phyloP scores from a whole-genome alignment of 225 moss, liverwort and hornwort genomes.

The Asterella californica region DNA sequence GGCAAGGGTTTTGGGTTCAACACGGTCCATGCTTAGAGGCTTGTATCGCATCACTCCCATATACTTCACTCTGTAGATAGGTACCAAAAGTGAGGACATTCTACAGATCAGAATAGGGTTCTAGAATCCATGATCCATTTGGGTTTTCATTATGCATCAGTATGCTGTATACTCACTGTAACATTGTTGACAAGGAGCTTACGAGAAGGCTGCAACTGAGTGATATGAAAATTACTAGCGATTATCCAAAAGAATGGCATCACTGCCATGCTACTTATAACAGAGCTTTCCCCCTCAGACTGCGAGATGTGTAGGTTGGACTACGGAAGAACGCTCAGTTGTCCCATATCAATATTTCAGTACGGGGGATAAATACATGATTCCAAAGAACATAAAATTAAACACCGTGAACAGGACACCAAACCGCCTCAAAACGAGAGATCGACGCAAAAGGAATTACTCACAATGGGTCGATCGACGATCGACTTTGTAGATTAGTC shows the following conservation, averaged over 20 bases:
- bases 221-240: not conserved
- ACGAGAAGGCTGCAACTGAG: not conserved
- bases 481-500: too few species aligned
- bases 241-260: not conserved
- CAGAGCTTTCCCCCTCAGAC: not conserved
- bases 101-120: not conserved
- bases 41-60: not conserved
- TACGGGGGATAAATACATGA: not conserved
- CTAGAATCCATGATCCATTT: not conserved
- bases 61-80: not conserved
- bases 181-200: too few species aligned
- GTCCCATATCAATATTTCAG: not conserved
- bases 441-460: too few species aligned
- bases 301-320: not conserved
- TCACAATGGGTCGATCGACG: too few species aligned
- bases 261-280: not conserved
- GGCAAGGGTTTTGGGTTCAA: conserved; percentile 3
- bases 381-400: too few species aligned
- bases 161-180: not conserved
- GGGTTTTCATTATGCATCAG: not conserved
- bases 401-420: too few species aligned
- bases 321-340: not conserved
- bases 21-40: not conserved
- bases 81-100: not conserved
- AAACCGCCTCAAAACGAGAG: too few species aligned